Percentiles rank a stretch among this genome's conserved stretches.
These are phyloP conservation scores for Clohesyomyces aquaticus DNA, from an alignment of 495 filamentous ascomycete species.

Conservation along the genomic window DNA sequence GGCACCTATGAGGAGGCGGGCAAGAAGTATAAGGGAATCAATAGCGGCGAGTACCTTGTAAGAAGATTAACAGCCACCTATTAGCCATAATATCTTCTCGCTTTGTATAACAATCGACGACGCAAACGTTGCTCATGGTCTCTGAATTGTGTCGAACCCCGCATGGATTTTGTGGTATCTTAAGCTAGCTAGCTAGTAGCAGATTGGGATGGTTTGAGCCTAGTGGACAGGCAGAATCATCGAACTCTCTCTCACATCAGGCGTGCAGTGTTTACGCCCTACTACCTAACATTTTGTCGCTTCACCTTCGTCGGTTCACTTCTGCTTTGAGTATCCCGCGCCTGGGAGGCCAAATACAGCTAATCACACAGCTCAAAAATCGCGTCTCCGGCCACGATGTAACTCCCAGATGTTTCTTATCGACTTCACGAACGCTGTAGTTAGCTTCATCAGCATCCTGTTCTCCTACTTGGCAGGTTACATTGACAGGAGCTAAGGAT, in stretches of 20 bases:
- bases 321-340: constrained; percentile 1
- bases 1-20: constrained; percentile 73
- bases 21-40: constrained; percentile 80
- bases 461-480: constrained; percentile 20
- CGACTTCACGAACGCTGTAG: not conserved
- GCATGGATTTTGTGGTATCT: too few relatives aligned
- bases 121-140: not conserved
- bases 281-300: not conserved
- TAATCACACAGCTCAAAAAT: not conserved
- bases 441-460: not conserved
- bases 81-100: constrained; percentile 18
- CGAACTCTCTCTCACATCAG: too few relatives aligned
- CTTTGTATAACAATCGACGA: not conserved
- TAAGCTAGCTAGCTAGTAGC: too few relatives aligned
- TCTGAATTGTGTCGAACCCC: too few relatives aligned
- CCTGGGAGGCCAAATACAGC: not conserved
- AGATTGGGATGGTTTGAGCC: too few relatives aligned
- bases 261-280: too few relatives aligned
- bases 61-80: constrained; percentile 75
- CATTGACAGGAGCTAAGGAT: constrained; percentile 20
- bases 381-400: constrained; percentile 9
- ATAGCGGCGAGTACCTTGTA: constrained; percentile 79
- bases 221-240: too few relatives aligned
- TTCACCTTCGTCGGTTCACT: too few relatives aligned
- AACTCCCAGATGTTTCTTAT: constrained; percentile 8